Percentiles rank a stretch among this genome's conserved stretches.
These are phyloP conservation scores for Trypanosoma rangeli DNA, from an alignment of 208 protist species.

Conservation along the genomic window DNA sequence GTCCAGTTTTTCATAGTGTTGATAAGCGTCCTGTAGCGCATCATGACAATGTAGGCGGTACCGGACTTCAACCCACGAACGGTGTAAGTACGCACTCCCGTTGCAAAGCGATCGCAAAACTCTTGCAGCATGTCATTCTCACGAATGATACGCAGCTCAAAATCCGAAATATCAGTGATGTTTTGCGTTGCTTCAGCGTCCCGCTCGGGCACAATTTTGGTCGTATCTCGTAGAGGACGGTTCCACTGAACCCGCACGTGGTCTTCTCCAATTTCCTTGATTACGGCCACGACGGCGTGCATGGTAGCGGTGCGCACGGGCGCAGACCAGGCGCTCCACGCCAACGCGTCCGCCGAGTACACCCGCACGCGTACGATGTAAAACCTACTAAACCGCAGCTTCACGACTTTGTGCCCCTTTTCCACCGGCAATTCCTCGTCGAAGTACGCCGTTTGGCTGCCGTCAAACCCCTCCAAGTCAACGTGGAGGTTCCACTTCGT, in stretches of 20 bases:
- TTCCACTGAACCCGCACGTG: conserved; percentile 83
- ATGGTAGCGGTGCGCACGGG: conserved; percentile 53
- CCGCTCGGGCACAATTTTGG: conserved; percentile 43
- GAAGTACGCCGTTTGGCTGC: conserved; percentile 22
- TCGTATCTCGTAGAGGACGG: conserved; percentile 41
- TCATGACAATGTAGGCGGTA: conserved; percentile 79
- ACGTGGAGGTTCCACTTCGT: conserved; percentile 65
- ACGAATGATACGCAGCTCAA: conserved; percentile 77
- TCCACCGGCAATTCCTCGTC: conserved; percentile 49
- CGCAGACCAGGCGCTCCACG: conserved; percentile 79
- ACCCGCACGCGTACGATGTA: conserved; percentile 67
- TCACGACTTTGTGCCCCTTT: conserved; percentile 74
- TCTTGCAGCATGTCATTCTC: conserved; percentile 72
- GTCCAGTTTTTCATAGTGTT: conserved; percentile 74
- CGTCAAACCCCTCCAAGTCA: conserved; percentile 13
- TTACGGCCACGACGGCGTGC: conserved; percentile 47
- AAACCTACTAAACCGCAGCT: conserved; percentile 56
- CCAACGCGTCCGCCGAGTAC: conserved; percentile 27
- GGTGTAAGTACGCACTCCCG: conserved; percentile 62
- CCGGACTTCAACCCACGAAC: conserved; percentile 66
- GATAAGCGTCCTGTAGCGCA: conserved; percentile 83
- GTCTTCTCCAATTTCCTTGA: conserved; percentile 82
- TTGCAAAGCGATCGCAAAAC: conserved; percentile 46
- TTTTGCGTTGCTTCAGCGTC: conserved; percentile 42
- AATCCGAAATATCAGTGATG: conserved; percentile 52